These are phyloP conservation scores for Oxyria digyna DNA, from an alignment of 148 eudicot genomes.

Conservation along the genomic window DNA sequence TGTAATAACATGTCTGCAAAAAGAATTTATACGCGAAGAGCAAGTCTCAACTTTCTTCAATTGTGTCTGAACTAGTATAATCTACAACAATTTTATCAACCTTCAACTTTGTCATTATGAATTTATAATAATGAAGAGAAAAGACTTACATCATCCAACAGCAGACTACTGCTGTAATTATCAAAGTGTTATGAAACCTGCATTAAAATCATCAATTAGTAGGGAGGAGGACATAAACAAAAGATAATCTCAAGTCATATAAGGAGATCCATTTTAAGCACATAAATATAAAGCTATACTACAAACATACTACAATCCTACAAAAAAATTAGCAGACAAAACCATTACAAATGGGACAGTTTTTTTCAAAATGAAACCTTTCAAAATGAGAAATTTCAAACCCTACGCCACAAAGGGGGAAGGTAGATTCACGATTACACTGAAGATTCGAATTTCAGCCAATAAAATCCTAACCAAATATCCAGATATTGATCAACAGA, in stretches of 20 bases:
- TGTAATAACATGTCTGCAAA: not conserved
- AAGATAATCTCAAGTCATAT: not conserved
- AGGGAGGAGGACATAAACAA: not conserved
- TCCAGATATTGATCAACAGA: not conserved
- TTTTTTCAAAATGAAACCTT: not conserved
- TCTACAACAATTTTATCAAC: not conserved
- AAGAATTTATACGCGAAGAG: not conserved
- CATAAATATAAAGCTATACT: not conserved
- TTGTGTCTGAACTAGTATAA: too few relatives aligned
- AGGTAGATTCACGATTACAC: too few relatives aligned
- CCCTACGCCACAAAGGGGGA: too few relatives aligned
- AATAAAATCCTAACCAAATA: not conserved
- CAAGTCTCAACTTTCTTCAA: not conserved
- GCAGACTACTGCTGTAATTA: constrained; percentile 81
- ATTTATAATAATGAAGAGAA: not conserved
- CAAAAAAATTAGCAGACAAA: not conserved
- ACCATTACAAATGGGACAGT: not conserved
- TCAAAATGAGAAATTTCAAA: not conserved
- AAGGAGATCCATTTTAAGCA: not conserved
- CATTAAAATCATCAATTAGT: constrained; percentile 14
- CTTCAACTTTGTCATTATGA: not conserved
- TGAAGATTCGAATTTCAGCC: not conserved
- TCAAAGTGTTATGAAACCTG: constrained; percentile 86
- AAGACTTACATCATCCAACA: constrained; percentile 97
- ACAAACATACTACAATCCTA: not conserved